Percentiles rank a stretch among this genome's conserved stretches.
Conservation (phyloP, 2,329 filamentous ascomycete species). For the Colletotrichum theobromicola region DNA sequence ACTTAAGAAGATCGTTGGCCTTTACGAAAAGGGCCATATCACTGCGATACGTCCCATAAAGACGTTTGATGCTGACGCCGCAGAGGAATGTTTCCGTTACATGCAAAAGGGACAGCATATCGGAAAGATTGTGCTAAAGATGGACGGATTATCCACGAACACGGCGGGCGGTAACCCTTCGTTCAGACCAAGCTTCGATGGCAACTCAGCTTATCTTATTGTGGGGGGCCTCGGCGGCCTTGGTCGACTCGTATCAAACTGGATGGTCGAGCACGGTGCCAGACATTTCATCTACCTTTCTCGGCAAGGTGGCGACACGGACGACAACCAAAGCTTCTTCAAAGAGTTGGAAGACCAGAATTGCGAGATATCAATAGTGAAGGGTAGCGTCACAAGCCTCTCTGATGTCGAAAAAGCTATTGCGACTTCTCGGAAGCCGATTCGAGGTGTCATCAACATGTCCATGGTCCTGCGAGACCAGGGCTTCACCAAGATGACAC, state of each 20-base stretch:
- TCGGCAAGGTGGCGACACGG: background rate
- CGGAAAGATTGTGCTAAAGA: conserved; percentile 42
- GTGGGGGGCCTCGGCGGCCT: conserved; percentile 30
- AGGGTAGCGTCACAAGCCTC: background rate
- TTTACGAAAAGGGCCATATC: conserved; percentile 8
- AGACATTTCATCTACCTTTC: conserved; percentile 15
- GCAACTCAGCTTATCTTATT: conserved; percentile 23
- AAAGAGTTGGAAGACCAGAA: background rate
- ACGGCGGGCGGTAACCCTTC: background rate
- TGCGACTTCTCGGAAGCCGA: conserved; percentile 22
- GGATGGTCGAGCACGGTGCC: conserved; percentile 29
- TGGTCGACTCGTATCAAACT: conserved; percentile 25
- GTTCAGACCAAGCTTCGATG: background rate
- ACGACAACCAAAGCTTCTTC: background rate
- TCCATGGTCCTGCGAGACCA: conserved; percentile 37
- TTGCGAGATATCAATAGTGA: background rate
- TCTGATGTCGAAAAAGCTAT: conserved; percentile 31
- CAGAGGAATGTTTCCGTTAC: conserved; percentile 41
- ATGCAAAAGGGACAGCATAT: conserved; percentile 45
- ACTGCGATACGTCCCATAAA: conserved; percentile 24
- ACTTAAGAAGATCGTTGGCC: background rate
- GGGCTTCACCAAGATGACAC: conserved; percentile 35
- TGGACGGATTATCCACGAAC: background rate
- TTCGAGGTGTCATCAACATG: conserved; percentile 45
- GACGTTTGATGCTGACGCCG: conserved; percentile 25